Evolutionary conservation across 2,329 filamentous ascomycete genomes (phyloP), one percentile per base, ranked within the genome.

Genomic region (Stagonosporopsis cucurbitacearum): DNA sequence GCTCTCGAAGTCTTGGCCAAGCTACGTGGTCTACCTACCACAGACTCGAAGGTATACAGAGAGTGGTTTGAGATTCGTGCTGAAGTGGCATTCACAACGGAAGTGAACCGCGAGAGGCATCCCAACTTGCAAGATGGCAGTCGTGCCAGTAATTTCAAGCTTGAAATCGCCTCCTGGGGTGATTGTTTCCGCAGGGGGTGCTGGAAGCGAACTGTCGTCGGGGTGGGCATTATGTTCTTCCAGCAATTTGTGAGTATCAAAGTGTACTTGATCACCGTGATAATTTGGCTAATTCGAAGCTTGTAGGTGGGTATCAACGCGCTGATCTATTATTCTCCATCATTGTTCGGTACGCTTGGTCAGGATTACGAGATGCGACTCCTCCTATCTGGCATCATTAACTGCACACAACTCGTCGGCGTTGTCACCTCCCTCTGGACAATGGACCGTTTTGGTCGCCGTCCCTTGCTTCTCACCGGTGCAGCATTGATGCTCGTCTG

Each of bases 321-420:
- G 0, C 64, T 82, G 1, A 81, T 84, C 81, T 50, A 87, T 85
- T 88, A 88, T 54, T 84, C 86, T 0, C 86, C 86, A 0, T 71
- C 82, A 0, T 77, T 89, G 0, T 88, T 88, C 60, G 72, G 79
- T 22, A 83, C 86, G 48, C 84, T 86, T 2, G 86, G 86, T 0
- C 76, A 88, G 11, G 77, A 78, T 7, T 83, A 82, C 0, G 74
- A 78, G 3, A 73, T 81, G 79, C 22, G 79, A 26, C 81, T 91
- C 4, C 76, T 89, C 25, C 83, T 88, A 15, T 88, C 86, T 17
- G 85, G 84, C 8, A 89, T 91, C 64, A 86, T 85, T 84, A 90
- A 68, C 47, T 63, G 54, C 57, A 66, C 63, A 3, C 37, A 85
- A 54, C 70, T 79, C 19, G 66, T 79, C 8, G 77, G 76, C 40